A percentile compares a stretch with the other conserved stretches of the same genome.
Conservation (phyloP, 2,329 filamentous ascomycete genomes). For the Clarireedia monteithiana region DNA sequence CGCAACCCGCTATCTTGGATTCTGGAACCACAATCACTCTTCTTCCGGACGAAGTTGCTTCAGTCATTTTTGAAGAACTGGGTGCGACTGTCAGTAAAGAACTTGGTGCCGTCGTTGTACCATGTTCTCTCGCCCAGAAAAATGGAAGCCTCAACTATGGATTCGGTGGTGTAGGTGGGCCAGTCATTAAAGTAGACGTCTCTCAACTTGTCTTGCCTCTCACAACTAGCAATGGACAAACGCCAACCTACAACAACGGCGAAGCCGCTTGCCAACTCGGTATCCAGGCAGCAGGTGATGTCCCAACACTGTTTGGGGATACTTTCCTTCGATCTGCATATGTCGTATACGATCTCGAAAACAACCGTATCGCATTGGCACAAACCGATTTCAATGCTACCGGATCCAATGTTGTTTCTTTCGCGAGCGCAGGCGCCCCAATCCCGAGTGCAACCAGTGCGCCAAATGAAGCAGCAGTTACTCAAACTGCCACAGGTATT, state of each 20-base stretch:
- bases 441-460: constrained; percentile 23
- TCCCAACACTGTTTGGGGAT: constrained; percentile 38
- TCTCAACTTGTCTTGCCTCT: constrained; percentile 38
- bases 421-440: constrained; percentile 22
- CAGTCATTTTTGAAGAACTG: constrained; percentile 36
- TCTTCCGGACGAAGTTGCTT: constrained; percentile 50
- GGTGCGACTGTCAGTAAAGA: constrained; percentile 37
- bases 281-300: constrained; percentile 33
- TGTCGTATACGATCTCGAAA: constrained; percentile 45
- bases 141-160: constrained; percentile 39
- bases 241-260: constrained; percentile 24
- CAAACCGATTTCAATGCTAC: constrained; percentile 39
- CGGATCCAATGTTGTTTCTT: constrained; percentile 26
- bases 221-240: constrained; percentile 27
- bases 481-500: constrained; percentile 24
- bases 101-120: constrained; percentile 41
- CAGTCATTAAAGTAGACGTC: constrained; percentile 37
- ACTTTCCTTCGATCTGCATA: constrained; percentile 48
- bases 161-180: constrained; percentile 38
- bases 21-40: constrained; percentile 61
- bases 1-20: constrained; percentile 50
- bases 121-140: constrained; percentile 34
- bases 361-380: constrained; percentile 42
- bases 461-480: constrained; percentile 18
- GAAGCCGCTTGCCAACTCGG: constrained; percentile 45